phyloP scores from a whole-genome alignment of 2,329 filamentous ascomycete genomes.

The Stemphylium vesicarium region DNA sequence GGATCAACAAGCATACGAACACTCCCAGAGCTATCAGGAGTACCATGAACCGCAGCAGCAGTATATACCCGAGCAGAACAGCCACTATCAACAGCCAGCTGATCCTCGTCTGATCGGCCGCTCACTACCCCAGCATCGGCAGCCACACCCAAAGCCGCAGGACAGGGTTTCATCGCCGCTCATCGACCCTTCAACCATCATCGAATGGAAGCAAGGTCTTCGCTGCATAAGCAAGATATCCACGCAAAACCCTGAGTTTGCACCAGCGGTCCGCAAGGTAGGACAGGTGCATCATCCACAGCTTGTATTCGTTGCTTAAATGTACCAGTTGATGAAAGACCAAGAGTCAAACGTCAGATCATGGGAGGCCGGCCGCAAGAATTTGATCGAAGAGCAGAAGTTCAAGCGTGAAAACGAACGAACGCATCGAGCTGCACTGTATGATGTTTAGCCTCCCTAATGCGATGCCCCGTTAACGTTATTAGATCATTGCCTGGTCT shows the following conservation, averaged over 20 bases:
- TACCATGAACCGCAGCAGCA: constrained; percentile 7
- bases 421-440: constrained; percentile 63
- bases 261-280: constrained; percentile 50
- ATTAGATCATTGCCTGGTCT: constrained; percentile 39
- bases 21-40: constrained; percentile 6
- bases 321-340: constrained; percentile 62
- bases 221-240: constrained; percentile 57
- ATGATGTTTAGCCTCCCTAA: constrained; percentile 28
- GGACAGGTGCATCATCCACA: neutral
- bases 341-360: constrained; percentile 68
- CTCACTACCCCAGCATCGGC: constrained; percentile 21
- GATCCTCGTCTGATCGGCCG: constrained; percentile 35
- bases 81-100: constrained; percentile 11
- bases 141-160: constrained; percentile 22
- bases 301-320: constrained; percentile 7
- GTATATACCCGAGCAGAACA: constrained; percentile 4
- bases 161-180: constrained; percentile 26
- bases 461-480: constrained; percentile 5
- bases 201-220: constrained; percentile 55
- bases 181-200: constrained; percentile 57
- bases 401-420: constrained; percentile 60
- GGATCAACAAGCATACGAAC: constrained; percentile 11
- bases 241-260: constrained; percentile 53
- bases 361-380: constrained; percentile 63
- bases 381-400: constrained; percentile 59